Base-by-base conservation (phyloP, 2,329 filamentous ascomycete species). In the Hypoxylon sp. region DNA sequence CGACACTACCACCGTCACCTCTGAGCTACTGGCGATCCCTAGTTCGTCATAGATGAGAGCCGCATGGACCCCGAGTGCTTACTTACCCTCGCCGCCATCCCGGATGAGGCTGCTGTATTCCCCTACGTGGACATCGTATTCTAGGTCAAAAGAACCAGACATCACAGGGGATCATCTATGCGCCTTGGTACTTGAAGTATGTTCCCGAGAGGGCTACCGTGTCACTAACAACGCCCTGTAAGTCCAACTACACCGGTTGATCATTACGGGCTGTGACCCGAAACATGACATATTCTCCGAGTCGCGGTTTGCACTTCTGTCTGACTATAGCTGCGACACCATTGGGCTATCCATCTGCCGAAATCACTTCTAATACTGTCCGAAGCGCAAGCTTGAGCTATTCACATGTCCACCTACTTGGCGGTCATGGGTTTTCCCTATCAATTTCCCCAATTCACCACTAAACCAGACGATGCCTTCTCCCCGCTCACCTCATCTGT, bases 281-380 rank as follows among this genome's bases (percentile, higher is more conserved):
- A 73, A 65, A 66, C 54, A 63, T 73, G 66, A 53, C 56, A 68
- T 72, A 72, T 71, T 64, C 71, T 60, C 69, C 71, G 64, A 69
- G 22, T 61, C 31, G 60, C 53, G 57, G 42, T 31, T 56, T 35
- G 54, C 54, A 35, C 37, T 63, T 42, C 56, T 66, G 64, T 70
- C 66, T 71, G 56, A 72, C 71, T 56, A 60, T 57, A 63, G 27
- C 55, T 62, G 48, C 65, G 14, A 69, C 25, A 60, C 42, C 59
- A 74, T 74, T 75, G 73, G 73, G 42, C 68, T 67, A 58, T 61
- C 49, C 71, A 75, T 74, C 73, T 75, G 73, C 73, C 73, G 73
- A 73, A 61, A 67, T 60, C 63, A 64, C 59, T 42, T 67, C 64
- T 63, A 66, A 61, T 63, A 64, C 61, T 60, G 68, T 61, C 57